Conservation (phyloP, 306 rosid species). For the Cyamopsis tetragonoloba region DNA sequence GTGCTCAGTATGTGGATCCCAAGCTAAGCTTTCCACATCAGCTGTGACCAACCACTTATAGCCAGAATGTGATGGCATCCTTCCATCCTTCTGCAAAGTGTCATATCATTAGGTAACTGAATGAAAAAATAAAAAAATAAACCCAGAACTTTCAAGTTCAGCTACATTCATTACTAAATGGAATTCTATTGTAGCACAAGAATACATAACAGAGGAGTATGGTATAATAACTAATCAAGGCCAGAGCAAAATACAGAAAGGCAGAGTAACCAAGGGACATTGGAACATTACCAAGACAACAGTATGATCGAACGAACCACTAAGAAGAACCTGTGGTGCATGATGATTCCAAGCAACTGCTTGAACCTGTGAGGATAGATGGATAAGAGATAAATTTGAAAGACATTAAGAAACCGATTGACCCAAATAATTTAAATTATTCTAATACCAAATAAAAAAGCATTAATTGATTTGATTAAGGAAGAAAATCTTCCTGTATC, state of each 20-base stretch:
- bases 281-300: constrained; percentile 67
- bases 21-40: constrained; percentile 92
- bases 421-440: not conserved
- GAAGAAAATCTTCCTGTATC: not conserved
- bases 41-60: constrained; percentile 71
- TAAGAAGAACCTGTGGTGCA: constrained; percentile 76
- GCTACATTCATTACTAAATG: not conserved
- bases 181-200: not conserved
- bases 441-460: not conserved
- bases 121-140: not conserved
- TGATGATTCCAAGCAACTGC: constrained; percentile 86
- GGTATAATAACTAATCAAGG: not conserved
- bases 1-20: constrained; percentile 90
- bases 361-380: constrained; percentile 70
- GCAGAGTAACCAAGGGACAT: not conserved
- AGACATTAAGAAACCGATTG: constrained; percentile 12
- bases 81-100: constrained; percentile 77
- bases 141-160: not conserved
- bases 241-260: not conserved
- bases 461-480: not conserved
- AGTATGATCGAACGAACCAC: constrained; percentile 89
- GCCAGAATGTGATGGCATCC: constrained; percentile 78
- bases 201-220: not conserved
- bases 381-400: constrained; percentile 19
- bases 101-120: constrained; percentile 19